Evolutionary conservation across 208 protist species (phyloP), one percentile per base, ranked within the genome.

Genomic region (Acanthamoeba lenticulata): DNA sequence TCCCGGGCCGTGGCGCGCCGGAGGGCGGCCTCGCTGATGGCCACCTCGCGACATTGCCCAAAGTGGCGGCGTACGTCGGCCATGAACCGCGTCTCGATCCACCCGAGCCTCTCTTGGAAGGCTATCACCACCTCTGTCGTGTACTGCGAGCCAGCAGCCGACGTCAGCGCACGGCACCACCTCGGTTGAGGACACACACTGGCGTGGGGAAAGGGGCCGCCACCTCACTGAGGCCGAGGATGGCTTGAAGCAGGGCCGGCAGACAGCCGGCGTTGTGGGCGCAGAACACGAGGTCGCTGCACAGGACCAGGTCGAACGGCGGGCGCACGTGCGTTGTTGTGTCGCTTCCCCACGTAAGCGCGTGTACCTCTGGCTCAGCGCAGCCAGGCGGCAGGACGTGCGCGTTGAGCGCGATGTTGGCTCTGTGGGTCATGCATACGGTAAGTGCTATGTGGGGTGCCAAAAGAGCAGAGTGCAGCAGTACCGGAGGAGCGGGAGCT

Each of bases 281-380:
- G 79, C 79, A 88, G 44, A 88, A 88, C 13, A 88, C 42, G 45
- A 88, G 79, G 45, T 88, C 79, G 42, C 79, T 88, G 79, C 79
- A 88, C 79, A 88, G 32, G 15, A 88, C 79, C 0, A 88, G 29
- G 32, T 88, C 79, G 44, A 62, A 88, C 32, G 79, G 79, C 40
- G 79, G 79, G 1, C 17, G 6, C 29, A 77, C 34, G 38, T 77
- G 67, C 6, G 32, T n/a, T n/a, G n/a, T 36, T 19, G 44, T 36
- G 34, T 77, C 67, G 0, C 67, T 36, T 29, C 67, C 67, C 67
- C 67, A 77, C 38, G 38, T 21, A 4, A 77, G 67, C 11, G 67
- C 67, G 34, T 42, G 36, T 36, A 77, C 67, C 19, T 77, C 67
- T 5, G 67, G 67, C 7, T 21, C 45, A 9, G 27, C 79, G 29